Conservation (phyloP, 2,329 filamentous ascomycete species). For the Pseudofabraea citricarpa region DNA sequence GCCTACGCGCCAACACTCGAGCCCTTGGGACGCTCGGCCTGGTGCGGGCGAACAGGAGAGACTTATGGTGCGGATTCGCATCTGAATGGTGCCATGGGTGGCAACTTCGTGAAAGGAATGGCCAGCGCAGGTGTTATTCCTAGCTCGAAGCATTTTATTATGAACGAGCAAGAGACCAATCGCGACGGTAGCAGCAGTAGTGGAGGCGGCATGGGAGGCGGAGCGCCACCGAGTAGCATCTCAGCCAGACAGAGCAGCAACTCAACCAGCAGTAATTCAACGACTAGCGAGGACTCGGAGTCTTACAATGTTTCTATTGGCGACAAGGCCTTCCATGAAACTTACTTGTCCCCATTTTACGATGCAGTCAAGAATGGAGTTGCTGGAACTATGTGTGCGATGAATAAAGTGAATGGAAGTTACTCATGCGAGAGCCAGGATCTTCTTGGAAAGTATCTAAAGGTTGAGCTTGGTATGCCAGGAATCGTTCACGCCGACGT, state of each 20-base stretch:
- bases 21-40: slow-evolving; percentile 22
- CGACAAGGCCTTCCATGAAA: slow-evolving; percentile 1
- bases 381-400: not conserved
- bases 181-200: not conserved
- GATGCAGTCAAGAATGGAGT: not conserved
- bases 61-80: slow-evolving; percentile 21
- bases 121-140: slow-evolving; percentile 5
- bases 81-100: slow-evolving; percentile 5
- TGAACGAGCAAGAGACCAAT: slow-evolving; percentile 6
- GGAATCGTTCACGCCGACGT: slow-evolving; percentile 8
- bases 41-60: slow-evolving; percentile 19
- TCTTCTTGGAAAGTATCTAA: slow-evolving; percentile 5
- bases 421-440: slow-evolving; percentile 5
- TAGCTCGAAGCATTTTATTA: slow-evolving; percentile 4
- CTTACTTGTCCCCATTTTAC: slow-evolving; percentile 1
- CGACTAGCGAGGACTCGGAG: not conserved
- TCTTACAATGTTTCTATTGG: not conserved
- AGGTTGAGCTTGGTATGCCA: slow-evolving; percentile 7
- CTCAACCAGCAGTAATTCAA: not conserved
- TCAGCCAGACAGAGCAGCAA: not conserved
- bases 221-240: not conserved
- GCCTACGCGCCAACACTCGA: slow-evolving; percentile 20
- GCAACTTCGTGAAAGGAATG: slow-evolving; percentile 3
- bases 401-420: not conserved
- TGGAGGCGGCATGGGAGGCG: not conserved